Percentiles rank a stretch among this genome's conserved stretches.
Conservation (phyloP, 2,329 filamentous ascomycete genomes). For the Penicillium sp. region DNA sequence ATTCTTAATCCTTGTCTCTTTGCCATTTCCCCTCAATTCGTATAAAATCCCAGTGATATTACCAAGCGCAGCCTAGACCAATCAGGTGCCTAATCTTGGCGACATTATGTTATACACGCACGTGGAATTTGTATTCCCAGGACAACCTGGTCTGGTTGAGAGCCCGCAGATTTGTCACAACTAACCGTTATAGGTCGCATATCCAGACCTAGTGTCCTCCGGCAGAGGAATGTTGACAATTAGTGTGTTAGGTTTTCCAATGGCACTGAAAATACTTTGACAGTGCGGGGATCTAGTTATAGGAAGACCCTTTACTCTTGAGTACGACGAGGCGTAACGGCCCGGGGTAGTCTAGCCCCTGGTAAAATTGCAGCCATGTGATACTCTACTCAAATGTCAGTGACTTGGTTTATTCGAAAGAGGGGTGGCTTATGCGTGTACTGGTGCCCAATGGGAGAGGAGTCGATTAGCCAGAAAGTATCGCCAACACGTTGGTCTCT, state of each 20-base stretch:
- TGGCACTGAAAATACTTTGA: slow-evolving; percentile 17
- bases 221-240: slow-evolving; percentile 12
- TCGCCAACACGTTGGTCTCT: slow-evolving; percentile 15
- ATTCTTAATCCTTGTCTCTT: background rate
- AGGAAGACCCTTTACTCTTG: slow-evolving; percentile 7
- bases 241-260: slow-evolving; percentile 4
- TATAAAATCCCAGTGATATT: slow-evolving; percentile 17
- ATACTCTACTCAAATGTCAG: slow-evolving; percentile 7
- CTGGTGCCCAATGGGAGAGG: slow-evolving; percentile 17
- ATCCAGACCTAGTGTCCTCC: slow-evolving; percentile 6
- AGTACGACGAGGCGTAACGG: slow-evolving; percentile 22
- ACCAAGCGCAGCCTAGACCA: background rate
- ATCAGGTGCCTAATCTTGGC: slow-evolving; percentile 2
- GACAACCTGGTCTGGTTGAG: slow-evolving; percentile 1
- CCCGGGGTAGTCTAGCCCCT: slow-evolving; percentile 21
- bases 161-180: slow-evolving; percentile 8
- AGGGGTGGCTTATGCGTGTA: slow-evolving; percentile 8
- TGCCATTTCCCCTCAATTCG: slow-evolving; percentile 14
- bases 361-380: slow-evolving; percentile 19
- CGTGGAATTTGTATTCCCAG: slow-evolving; percentile 8
- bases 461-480: slow-evolving; percentile 20
- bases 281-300: slow-evolving; percentile 14
- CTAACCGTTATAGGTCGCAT: slow-evolving; percentile 7
- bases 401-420: background rate
- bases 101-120: background rate